Base-by-base conservation (phyloP, 78 protist genomes). In the Diacronema lutheri region DNA sequence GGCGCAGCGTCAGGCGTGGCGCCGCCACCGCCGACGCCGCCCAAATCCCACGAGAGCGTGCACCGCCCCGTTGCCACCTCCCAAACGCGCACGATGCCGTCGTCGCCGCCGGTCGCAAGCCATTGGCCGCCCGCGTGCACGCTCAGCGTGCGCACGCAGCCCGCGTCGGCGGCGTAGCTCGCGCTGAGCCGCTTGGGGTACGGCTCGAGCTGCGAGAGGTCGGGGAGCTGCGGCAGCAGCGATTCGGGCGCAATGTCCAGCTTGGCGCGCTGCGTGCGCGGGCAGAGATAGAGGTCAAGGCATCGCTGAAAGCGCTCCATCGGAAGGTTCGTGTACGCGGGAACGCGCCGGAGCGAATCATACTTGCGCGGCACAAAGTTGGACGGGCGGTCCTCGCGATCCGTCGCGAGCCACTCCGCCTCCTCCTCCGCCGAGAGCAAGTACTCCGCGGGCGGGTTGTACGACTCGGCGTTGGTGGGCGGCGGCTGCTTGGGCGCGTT, bases 381-480 rank as follows among this genome's bases (percentile, higher is more conserved):
- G 40, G 41, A 61, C 66, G 81, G 31, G 56, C 87, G 81, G 58
- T 91, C 93, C 31, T 85, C 73, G 38, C 81, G 84, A 37, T 87
- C 89, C 81, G 79, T 69, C 29, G 55, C 13, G 56, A 86, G 85
- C 93, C 94, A 95, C 41, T 73, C 90, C 33, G 74, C 88, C 3
- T 33, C 3, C 84, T 96, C 96, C 35, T 91, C 83, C 29, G 87
- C 84, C 0, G 88, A 84, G 62, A 89, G 83, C 9, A 97, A 86
- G 76, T 95, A 97, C 89, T 97, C 99, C 26, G 84, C 85, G 20
- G 99, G 99, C 31, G 99, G 99, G 86, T 96, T 96, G 94, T 96
- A 97, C 11, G 96, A 92, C 60, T 95, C 98, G 13, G 88, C 95
- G 84, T 97, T 93, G n/a, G 94, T 93, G 0, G 97, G 97, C 23